Evolutionary conservation across 352 stramenopile genomes (phyloP), one percentile per base, ranked within the genome.

Genomic region (Globisporangium carolinianum): DNA sequence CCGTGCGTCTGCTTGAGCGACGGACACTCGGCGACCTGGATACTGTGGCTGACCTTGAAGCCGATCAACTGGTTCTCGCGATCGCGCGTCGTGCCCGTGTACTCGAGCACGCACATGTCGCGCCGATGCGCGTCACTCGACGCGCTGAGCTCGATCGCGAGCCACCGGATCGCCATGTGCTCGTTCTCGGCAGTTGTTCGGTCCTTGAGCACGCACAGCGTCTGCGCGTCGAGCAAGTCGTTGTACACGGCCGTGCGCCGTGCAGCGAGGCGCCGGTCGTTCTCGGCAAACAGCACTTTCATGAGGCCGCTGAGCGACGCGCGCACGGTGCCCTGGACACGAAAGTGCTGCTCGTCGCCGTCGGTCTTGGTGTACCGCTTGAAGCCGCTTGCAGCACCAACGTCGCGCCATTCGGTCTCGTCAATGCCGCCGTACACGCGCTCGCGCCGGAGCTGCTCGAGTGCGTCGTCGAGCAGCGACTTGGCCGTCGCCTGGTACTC

Each of bases 71-170:
- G 63, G 24, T 67, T 72, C 39, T 87, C 73, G 6, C 66, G 60
- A 54, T 92, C 83, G 1, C 75, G 57, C 4, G 79, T 78, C 49
- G 85, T 69, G 12, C 82, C 83, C 8, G 80, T 84, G 63, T 79
- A 88, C 65, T 92, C 83, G 47, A 92, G 66, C 45, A 78, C 69
- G 65, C 78, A 88, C 72, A 82, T 82, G 62, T 92, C 83, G 43
- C 78, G 72, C 41, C 75, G 63, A 60, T 80, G 67, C 46, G 74
- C 65, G 32, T 76, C 72, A 39, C 66, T 78, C 55, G 70, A 63
- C 41, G 65, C 78, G 55, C 68, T 71, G 51, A 89, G 56, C 52
- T 83, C 76, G 53, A 83, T 73, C 38, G 80, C 83, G 53, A 87
- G 70, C 83, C 83, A 92, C 3, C 81, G 82, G 18, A 92, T 72